These are phyloP conservation scores for Parmelia sp. DNA, from an alignment of 495 filamentous ascomycete genomes.

Conservation along the genomic window DNA sequence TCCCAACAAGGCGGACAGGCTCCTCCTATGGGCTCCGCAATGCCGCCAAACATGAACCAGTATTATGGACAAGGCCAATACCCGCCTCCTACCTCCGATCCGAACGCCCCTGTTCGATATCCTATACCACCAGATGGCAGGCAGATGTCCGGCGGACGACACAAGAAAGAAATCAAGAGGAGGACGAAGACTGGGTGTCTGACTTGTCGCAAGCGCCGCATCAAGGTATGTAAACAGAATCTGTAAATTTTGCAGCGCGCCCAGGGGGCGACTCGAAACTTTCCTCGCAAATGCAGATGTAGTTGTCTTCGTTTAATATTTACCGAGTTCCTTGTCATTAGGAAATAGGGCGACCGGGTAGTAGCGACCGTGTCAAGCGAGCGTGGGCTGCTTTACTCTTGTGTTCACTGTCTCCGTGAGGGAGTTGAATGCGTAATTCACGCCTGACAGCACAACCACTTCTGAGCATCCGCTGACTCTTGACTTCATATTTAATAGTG, in stretches of 20 bases:
- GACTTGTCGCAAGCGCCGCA: conserved; percentile 92
- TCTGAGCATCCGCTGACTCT: conserved; percentile 6
- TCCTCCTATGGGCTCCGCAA: conserved; percentile 36
- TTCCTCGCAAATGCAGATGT: conserved; percentile 21
- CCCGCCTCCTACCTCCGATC: conserved; percentile 35
- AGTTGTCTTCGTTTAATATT: conserved; percentile 24
- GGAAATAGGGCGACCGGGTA: conserved; percentile 29
- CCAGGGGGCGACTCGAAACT: conserved; percentile 7
- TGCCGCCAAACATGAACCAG: conserved; percentile 34
- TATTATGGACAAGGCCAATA: conserved; percentile 31
- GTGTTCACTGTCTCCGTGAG: conserved; percentile 23
- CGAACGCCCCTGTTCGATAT: conserved; percentile 50
- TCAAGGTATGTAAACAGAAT: conserved; percentile 71
- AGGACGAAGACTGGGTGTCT: conserved; percentile 96
- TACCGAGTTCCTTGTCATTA: conserved; percentile 26
- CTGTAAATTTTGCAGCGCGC: conserved; percentile 7
- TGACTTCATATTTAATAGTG: conserved; percentile 52
- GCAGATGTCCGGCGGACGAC: conserved; percentile 70
- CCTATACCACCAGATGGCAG: conserved; percentile 55
- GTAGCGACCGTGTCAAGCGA: conserved; percentile 34
- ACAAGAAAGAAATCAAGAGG: conserved; percentile 99
- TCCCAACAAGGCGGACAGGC: conserved; percentile 31
- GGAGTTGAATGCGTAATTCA: conserved; percentile 6
- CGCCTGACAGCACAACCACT: conserved; percentile 6
- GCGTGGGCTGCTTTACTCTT: conserved; percentile 32